A percentile compares a stretch with the other conserved stretches of the same genome.
Evolutionary conservation across 2,329 filamentous ascomycete species (phyloP).

Genomic region (Penicillium sp.): DNA sequence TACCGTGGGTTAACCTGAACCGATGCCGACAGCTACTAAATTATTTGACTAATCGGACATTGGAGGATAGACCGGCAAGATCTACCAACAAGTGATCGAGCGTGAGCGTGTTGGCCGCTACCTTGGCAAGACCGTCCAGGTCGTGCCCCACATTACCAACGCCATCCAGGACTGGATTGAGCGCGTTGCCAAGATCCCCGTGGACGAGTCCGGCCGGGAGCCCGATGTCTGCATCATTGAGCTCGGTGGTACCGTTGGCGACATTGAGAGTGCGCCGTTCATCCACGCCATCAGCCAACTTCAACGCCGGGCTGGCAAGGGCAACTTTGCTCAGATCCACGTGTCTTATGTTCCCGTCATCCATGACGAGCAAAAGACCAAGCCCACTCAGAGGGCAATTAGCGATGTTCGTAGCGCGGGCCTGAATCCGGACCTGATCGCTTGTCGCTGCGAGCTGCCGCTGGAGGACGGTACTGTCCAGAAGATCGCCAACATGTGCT

Average conservation of each 20-base stretch:
- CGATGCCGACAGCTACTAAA: not conserved
- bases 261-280: constrained; percentile 86
- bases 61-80: constrained; percentile 39
- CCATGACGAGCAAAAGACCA: constrained; percentile 83
- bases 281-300: constrained; percentile 84
- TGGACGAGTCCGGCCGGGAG: constrained; percentile 78
- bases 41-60: not conserved
- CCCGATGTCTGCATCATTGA: constrained; percentile 92
- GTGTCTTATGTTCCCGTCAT: constrained; percentile 77
- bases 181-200: constrained; percentile 78
- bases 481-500: constrained; percentile 88
- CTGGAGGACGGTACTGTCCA: constrained; percentile 73
- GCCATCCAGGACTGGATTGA: constrained; percentile 93
- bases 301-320: constrained; percentile 67
- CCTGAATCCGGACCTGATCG: constrained; percentile 76
- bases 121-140: constrained; percentile 84
- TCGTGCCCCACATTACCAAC: constrained; percentile 89
- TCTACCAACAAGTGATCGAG: constrained; percentile 86
- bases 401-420: constrained; percentile 80
- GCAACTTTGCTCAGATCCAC: constrained; percentile 85
- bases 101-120: constrained; percentile 73
- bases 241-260: constrained; percentile 56
- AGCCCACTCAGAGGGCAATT: constrained; percentile 92
- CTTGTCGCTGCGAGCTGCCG: constrained; percentile 81
- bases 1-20: constrained; percentile 75